phyloP scores from a whole-genome alignment of 2,329 filamentous ascomycete species.

The Ascochyta fabae region DNA sequence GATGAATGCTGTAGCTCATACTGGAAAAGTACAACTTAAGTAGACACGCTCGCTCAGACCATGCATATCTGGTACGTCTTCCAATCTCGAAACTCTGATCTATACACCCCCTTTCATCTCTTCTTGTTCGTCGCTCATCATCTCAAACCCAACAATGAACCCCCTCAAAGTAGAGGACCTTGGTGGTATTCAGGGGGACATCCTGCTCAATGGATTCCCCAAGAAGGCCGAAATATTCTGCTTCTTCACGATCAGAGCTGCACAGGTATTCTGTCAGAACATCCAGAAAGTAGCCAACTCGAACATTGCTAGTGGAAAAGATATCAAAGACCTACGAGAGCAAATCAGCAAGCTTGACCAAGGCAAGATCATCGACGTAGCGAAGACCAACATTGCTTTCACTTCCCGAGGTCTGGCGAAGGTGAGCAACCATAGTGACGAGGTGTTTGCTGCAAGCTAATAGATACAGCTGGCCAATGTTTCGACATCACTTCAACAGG shows the following conservation, averaged over 20 bases:
- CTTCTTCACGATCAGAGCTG: conserved; percentile 15
- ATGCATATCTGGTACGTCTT: neutral
- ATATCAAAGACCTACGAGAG: conserved; percentile 13
- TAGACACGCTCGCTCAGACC: neutral
- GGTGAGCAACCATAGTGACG: neutral
- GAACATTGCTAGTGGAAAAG: conserved; percentile 9
- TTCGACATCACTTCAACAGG: conserved; percentile 1
- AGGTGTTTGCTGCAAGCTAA: neutral
- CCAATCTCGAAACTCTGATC: too few relatives aligned
- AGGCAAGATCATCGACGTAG: conserved; percentile 9
- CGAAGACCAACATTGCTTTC: conserved; percentile 17
- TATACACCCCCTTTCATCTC: neutral
- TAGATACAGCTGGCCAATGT: conserved; percentile 5
- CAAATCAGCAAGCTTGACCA: conserved; percentile 8
- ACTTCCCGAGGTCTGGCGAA: conserved; percentile 8
- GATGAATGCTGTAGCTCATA: neutral
- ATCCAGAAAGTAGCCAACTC: conserved; percentile 11
- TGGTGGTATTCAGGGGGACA: conserved; percentile 11
- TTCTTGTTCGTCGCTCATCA: neutral
- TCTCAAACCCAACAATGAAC: neutral
- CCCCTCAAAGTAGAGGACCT: conserved; percentile 10
- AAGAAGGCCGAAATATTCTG: conserved; percentile 18
- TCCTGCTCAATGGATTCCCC: conserved; percentile 14
- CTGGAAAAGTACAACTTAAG: neutral
- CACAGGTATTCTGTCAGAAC: conserved; percentile 12